Conservation (phyloP, 75 land plant genomes). For the Picea sitchensis region DNA sequence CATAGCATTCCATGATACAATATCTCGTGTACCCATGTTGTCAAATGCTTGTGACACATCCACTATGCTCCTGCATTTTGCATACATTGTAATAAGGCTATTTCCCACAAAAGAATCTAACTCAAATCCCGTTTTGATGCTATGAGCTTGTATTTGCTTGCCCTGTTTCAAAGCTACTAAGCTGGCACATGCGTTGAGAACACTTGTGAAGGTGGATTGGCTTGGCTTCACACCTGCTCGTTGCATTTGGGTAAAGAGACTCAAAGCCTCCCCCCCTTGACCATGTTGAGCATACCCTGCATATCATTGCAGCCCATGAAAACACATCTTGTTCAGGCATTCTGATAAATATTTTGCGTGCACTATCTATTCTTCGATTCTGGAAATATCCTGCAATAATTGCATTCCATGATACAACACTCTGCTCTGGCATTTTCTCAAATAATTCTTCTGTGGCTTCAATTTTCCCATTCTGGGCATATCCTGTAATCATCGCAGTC, state of each 20-base stretch:
- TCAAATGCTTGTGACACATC: conserved; percentile 31
- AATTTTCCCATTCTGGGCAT: not conserved
- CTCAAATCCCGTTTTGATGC: conserved; percentile 50
- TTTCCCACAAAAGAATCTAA: conserved; percentile 40
- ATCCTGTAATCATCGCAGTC: conserved; percentile 3
- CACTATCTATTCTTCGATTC: conserved; percentile 17
- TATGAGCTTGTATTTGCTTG: conserved; percentile 32
- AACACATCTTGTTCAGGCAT: conserved; percentile 47
- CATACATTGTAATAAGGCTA: conserved; percentile 47
- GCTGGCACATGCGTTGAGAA: conserved; percentile 42
- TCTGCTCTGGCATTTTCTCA: conserved; percentile 7
- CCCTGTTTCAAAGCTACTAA: conserved; percentile 22
- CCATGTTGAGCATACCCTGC: conserved; percentile 25
- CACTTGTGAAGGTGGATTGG: conserved; percentile 45
- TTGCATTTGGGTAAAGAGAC: conserved; percentile 31
- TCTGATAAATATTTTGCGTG: conserved; percentile 28
- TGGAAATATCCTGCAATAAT: not conserved
- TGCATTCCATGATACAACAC: conserved; percentile 1
- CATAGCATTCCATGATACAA: conserved; percentile 49
- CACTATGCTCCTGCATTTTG: conserved; percentile 26
- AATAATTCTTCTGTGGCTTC: not conserved
- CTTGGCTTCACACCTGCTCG: conserved; percentile 35
- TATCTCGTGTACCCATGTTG: conserved; percentile 27
- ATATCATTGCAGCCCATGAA: conserved; percentile 51
- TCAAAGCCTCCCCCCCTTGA: conserved; percentile 27